Evolutionary conservation across 176 grass and related monocot genomes (phyloP), one percentile per base, ranked within the genome.

Genomic region (Bothriochloa decipiens): DNA sequence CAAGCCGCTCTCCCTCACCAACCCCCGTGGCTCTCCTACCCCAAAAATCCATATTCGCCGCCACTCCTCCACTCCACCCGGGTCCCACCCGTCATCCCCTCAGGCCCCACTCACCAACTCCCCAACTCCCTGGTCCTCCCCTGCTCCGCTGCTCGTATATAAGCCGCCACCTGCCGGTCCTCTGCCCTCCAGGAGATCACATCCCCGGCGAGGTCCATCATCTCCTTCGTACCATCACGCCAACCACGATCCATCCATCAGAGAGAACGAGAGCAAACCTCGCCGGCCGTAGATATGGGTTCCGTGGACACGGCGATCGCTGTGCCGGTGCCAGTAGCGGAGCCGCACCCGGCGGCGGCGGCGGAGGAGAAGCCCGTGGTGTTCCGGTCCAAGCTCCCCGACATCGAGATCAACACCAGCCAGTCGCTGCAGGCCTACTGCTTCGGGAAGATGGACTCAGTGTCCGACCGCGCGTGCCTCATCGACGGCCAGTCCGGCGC

Each of bases 351-450:
- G 29, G 29, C 29, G 18, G 17, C 29, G 36, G 39, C 9, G 62
- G 79, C 71, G 64, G 45, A 80, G 72, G 14, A 23, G 12, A 3
- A 9, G 37, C 26, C 42, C 11, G 77, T 80, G 55, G 80, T 96
- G 86, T 96, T 96, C 86, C 88, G 91, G 36, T 96, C 94, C 33
- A 88, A 87, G 84, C 91, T 96, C 0, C 91, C 89, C 3, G 94
- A 96, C 81, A 96, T 93, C 78, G 72, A 88, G 94, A 96, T 96
- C 86, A 12, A 72, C 72, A 93, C 40, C 75, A 29, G 67, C 40
- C 65, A 81, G 71, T 22, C 89, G 23, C 91, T 96, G 63, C 91
- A 96, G 7, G 5, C 81, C 64, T 96, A 96, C 94, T 96, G 94
- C 84, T 93, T 96, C 75, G 91, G 74, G 28, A 87, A 61, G 84